Conservation (phyloP, 139 green algal genomes). For the Micractinium sp. region DNA sequence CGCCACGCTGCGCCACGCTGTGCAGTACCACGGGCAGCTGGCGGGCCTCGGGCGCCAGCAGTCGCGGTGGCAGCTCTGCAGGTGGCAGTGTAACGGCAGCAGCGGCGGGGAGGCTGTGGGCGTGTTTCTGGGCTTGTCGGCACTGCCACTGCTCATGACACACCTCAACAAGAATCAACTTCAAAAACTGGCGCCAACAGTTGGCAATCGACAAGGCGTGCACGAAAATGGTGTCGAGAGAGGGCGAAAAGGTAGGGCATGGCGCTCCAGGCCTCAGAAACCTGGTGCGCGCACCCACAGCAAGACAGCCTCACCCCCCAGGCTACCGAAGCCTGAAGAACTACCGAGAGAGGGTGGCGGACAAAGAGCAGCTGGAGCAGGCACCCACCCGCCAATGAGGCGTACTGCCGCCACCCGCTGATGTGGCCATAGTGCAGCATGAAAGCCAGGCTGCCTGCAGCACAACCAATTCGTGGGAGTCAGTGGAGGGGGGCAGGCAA, state of each 20-base stretch:
- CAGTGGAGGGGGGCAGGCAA: no score
- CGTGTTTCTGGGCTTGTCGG: no score
- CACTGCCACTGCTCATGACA: no score
- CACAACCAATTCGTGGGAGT: no score
- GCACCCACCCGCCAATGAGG: neutral
- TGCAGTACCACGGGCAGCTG: conserved; percentile 15
- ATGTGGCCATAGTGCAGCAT: conserved; percentile 6
- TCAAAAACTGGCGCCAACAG: no score
- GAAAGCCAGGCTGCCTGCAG: conserved; percentile 16
- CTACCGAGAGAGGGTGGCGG: no score
- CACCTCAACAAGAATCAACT: no score
- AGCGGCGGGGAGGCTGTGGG: no score
- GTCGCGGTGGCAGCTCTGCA: neutral
- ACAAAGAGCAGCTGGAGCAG: neutral
- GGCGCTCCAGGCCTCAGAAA: neutral
- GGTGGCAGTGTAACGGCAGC: no score
- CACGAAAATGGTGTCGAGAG: neutral
- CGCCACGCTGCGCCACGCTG: conserved; percentile 21
- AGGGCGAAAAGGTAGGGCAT: neutral
- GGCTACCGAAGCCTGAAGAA: no score
- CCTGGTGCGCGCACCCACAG: no score
- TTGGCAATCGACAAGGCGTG: neutral
- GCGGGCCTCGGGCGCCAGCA: neutral
- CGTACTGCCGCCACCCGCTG: conserved; percentile 2
- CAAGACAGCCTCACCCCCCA: no score